A percentile compares a stretch with the other conserved stretches of the same genome.
Evolutionary conservation across 179 eudicot species (phyloP).

Genomic region (Actinidia polygama): DNA sequence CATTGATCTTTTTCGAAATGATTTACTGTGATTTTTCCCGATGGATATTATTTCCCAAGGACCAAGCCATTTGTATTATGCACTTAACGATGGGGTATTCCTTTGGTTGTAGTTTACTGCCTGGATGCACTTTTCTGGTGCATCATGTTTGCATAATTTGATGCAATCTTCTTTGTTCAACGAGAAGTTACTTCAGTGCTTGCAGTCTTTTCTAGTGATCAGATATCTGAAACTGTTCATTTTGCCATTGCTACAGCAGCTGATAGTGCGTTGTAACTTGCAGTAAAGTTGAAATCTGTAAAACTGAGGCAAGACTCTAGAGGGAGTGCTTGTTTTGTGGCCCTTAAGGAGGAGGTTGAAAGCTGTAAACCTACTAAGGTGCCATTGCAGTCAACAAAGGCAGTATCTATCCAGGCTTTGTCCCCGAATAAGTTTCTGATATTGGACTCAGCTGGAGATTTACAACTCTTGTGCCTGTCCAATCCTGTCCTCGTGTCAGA

Average conservation of each 20-base stretch:
- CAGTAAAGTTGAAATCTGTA: conserved; percentile 68
- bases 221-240: conserved; percentile 41
- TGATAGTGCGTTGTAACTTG: conserved; percentile 72
- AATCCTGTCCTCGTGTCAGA: conserved; percentile 42
- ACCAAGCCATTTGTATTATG: not conserved
- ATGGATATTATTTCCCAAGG: not conserved
- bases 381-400: conserved; percentile 44
- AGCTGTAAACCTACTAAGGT: conserved; percentile 30
- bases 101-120: not conserved
- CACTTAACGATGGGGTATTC: not conserved
- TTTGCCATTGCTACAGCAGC: conserved; percentile 59
- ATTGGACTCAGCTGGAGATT: conserved; percentile 62
- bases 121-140: not conserved
- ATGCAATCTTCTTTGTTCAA: not conserved
- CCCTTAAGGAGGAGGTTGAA: conserved; percentile 49
- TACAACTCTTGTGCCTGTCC: conserved; percentile 53
- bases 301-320: conserved; percentile 71
- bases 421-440: conserved; percentile 63
- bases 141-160: conserved; percentile 7
- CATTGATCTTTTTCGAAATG: too few species aligned
- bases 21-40: not conserved
- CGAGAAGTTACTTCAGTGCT: conserved; percentile 7
- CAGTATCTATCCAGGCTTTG: conserved; percentile 60
- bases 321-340: conserved; percentile 57
- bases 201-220: not conserved